Evolutionary conservation across 345 rosid species (phyloP), one percentile per base, ranked within the genome.

Genomic region (Orychophragmus violaceus): DNA sequence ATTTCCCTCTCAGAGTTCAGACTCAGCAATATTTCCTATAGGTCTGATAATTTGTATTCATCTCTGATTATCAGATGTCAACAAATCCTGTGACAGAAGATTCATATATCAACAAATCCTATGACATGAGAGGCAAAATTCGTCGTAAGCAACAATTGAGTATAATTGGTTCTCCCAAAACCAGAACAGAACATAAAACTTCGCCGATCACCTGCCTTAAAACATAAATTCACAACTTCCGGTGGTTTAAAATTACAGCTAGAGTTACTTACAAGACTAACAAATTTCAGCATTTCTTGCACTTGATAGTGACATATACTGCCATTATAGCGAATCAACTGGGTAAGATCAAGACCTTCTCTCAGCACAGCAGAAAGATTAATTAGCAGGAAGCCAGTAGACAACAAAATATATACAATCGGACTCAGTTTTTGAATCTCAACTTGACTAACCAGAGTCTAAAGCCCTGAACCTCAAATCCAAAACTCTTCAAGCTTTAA

Each of bases 321-420:
- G 35, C 49, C 18, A 64, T 29, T 51, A 65, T 6, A 52, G 28
- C 5, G 25, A 37, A 36, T 25, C 60, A 65, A 21, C 22, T n/a
- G 19, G 45, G 32, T 62, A 33, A 50, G 30, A 33, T 62, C 42
- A 61, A 61, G 17, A 62, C 33, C 22, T 59, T 36, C 59, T n/a
- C 30, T 8, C 48, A 22, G 48, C 48, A 8, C 50, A 45, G 13
- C 49, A 44, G 49, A 17, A 8, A 17, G 22, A 17, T 42, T 17
- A 17, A 37, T 37, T 13, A 37, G 44, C 45, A 39, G 25, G 49
- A 44, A 44, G 23, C 48, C 18, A 39, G 18, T 13, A 37, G 44
- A 41, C 19, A 41, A 16, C 18, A 2, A 16, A 14, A 39, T 5
- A 41, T 19, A 18, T 18, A n/a, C n/a, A 45, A 45, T 10, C 9